Percentiles rank a stretch among this genome's conserved stretches.
Evolutionary conservation across 768 basidiomycete species (phyloP).

Genomic region (Cystobasidium onofrii): DNA sequence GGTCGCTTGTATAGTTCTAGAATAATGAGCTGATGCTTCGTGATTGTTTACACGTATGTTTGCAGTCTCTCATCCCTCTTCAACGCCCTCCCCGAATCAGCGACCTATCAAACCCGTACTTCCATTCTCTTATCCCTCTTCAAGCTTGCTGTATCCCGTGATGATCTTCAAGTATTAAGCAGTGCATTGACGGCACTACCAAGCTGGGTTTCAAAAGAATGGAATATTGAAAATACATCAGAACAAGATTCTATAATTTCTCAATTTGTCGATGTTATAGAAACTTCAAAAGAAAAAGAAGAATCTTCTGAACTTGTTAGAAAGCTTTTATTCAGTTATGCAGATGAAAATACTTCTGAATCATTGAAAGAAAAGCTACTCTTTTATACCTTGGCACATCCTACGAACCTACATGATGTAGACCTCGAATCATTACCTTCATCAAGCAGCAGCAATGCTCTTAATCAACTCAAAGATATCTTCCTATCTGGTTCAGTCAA

Average conservation of each 20-base stretch:
- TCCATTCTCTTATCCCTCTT: conserved; percentile 19
- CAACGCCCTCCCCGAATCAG: conserved; percentile 21
- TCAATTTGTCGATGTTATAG: conserved; percentile 5
- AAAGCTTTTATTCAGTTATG: not conserved
- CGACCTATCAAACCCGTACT: not conserved
- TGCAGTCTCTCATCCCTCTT: conserved; percentile 27
- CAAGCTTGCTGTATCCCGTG: conserved; percentile 8
- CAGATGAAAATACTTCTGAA: conserved; percentile 14
- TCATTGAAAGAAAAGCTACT: conserved; percentile 16
- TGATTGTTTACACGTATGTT: not conserved
- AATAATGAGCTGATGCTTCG: not conserved
- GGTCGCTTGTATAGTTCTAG: not conserved
- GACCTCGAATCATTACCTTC: conserved; percentile 18
- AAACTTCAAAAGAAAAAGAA: not conserved
- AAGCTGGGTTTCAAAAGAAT: conserved; percentile 18
- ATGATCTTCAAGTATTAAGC: conserved; percentile 13
- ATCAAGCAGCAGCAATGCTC: not conserved
- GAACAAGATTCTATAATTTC: not conserved
- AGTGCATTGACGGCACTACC: conserved; percentile 5
- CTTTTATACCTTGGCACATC: conserved; percentile 3
- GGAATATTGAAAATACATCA: conserved; percentile 12
- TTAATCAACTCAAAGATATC: conserved; percentile 19
- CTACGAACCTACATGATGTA: conserved; percentile 7
- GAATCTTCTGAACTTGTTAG: conserved; percentile 15
- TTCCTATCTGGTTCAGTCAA: conserved; percentile 7